These are phyloP conservation scores for Penicillium sp. DNA, from an alignment of 2,329 filamentous ascomycete genomes.

Conservation along the genomic window DNA sequence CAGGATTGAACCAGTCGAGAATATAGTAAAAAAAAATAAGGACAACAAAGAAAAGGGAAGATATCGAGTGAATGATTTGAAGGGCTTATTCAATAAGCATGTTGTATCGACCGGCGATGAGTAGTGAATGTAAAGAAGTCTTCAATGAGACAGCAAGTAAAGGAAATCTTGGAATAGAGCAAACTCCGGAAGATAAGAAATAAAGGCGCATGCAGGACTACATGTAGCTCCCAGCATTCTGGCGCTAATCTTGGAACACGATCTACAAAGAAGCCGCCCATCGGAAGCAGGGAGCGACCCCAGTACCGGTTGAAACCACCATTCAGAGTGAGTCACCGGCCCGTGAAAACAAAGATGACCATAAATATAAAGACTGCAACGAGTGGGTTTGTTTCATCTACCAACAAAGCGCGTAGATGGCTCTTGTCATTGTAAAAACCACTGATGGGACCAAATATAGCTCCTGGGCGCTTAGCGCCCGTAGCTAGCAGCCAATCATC, in stretches of 20 bases:
- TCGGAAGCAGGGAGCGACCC: constrained; percentile 10
- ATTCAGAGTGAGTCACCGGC: constrained; percentile 13
- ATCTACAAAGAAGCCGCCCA: constrained; percentile 12
- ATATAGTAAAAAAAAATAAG: background rate
- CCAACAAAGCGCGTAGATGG: constrained; percentile 15
- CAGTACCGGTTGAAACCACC: constrained; percentile 4
- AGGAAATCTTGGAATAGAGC: background rate
- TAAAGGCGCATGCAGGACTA: constrained; percentile 5
- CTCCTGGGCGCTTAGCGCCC: constrained; percentile 29
- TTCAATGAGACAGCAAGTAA: background rate
- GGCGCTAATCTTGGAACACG: constrained; percentile 20
- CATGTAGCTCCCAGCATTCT: background rate
- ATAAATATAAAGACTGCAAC: constrained; percentile 17
- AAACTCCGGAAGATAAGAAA: background rate
- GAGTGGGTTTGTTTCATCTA: constrained; percentile 27
- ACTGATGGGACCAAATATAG: constrained; percentile 28
- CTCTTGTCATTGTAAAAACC: constrained; percentile 20
- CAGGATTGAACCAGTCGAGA: background rate
- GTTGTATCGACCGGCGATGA: constrained; percentile 4
- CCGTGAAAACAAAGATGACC: constrained; percentile 15
- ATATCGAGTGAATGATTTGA: background rate
- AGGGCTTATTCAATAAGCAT: constrained; percentile 1
- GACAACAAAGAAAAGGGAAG: background rate
- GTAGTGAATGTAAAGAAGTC: background rate
- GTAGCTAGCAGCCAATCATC: constrained; percentile 22